Evolutionary conservation across 768 basidiomycete species (phyloP).

Genomic region (Mycena belliarum): DNA sequence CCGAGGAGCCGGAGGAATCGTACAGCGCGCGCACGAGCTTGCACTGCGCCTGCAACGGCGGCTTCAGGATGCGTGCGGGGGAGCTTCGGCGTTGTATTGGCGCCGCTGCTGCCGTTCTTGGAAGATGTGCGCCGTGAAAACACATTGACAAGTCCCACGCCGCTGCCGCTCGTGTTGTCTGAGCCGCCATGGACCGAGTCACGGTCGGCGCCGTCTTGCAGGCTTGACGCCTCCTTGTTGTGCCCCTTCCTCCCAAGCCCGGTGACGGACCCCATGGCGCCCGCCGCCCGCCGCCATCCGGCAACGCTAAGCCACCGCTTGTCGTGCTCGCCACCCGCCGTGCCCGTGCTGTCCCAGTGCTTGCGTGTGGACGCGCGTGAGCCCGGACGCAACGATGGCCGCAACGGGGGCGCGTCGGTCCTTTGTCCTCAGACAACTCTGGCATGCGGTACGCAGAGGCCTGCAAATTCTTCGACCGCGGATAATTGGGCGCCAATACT

Average conservation of each 20-base stretch:
- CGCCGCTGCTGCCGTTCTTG: slow-evolving; percentile 25
- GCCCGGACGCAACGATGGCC: slow-evolving; percentile 55
- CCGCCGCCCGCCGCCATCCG: slow-evolving; percentile 73
- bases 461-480: slow-evolving; percentile 31
- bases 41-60: slow-evolving; percentile 48
- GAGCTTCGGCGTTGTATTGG: slow-evolving; percentile 33
- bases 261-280: slow-evolving; percentile 61
- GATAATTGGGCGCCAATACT: no score
- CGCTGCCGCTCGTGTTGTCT: slow-evolving; percentile 26
- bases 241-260: slow-evolving; percentile 51
- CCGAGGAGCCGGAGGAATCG: slow-evolving; percentile 72
- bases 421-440: slow-evolving; percentile 21
- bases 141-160: slow-evolving; percentile 18
- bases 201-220: slow-evolving; percentile 38
- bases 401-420: slow-evolving; percentile 37
- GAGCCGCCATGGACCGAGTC: slow-evolving; percentile 26
- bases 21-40: slow-evolving; percentile 70
- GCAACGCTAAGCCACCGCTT: slow-evolving; percentile 51
- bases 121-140: slow-evolving; percentile 28
- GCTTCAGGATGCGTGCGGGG: slow-evolving; percentile 48
- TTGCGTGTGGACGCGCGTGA: slow-evolving; percentile 62
- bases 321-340: slow-evolving; percentile 34
- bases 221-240: slow-evolving; percentile 54
- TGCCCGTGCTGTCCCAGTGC: slow-evolving; percentile 58
- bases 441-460: slow-evolving; percentile 9